Evolutionary conservation across 345 rosid genomes (phyloP).

Genomic region (Sonneratia alba): DNA sequence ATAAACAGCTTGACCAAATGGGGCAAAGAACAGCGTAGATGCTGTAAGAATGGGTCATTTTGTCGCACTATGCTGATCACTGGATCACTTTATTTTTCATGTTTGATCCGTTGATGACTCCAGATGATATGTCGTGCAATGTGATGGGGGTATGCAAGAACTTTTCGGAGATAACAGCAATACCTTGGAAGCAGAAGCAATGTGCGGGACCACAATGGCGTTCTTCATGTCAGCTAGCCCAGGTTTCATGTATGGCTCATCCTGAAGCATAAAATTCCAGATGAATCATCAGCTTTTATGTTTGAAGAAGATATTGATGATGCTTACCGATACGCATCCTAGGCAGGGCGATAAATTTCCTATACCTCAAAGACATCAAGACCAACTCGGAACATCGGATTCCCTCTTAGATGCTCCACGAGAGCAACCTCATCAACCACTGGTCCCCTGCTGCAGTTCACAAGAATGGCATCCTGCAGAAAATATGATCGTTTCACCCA

Average conservation of each 20-base stretch:
- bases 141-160: neutral
- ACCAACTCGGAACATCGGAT: slow-evolving; percentile 96
- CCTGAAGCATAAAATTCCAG: slow-evolving; percentile 26
- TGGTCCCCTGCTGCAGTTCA: slow-evolving; percentile 93
- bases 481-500: neutral
- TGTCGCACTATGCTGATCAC: neutral
- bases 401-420: slow-evolving; percentile 72
- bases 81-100: neutral
- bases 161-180: neutral
- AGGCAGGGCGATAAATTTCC: neutral
- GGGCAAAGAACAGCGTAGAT: neutral
- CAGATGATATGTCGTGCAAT: neutral
- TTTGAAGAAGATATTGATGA: neutral
- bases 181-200: slow-evolving; percentile 99
- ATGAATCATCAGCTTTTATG: neutral
- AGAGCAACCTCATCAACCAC: slow-evolving; percentile 91
- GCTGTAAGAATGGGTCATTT: neutral
- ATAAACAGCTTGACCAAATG: neutral
- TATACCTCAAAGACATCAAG: slow-evolving; percentile 95
- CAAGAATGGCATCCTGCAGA: slow-evolving; percentile 80
- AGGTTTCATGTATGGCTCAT: slow-evolving; percentile 97
- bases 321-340: neutral
- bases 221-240: slow-evolving; percentile 94
- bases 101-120: neutral
- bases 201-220: slow-evolving; percentile 82